Evolutionary conservation across 2,329 filamentous ascomycete species (phyloP), one percentile per base, ranked within the genome.

Genomic region (Drechslera avenae): DNA sequence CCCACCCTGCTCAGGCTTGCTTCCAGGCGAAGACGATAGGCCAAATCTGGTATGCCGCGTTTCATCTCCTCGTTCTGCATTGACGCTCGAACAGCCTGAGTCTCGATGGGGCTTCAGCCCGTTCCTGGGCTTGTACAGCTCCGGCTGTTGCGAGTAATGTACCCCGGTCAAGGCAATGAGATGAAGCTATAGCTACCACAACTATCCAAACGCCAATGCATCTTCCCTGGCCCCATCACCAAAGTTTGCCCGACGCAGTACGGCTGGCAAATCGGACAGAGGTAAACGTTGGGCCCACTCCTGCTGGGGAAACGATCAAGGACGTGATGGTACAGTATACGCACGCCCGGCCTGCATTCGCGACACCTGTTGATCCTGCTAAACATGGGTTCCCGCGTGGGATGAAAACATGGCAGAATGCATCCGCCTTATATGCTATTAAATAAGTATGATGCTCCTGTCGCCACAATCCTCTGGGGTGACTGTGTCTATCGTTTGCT

Each of bases 351-450:
- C 31, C 33, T 17, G 21, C 35, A 40, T 47, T 48, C 39, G 42
- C 34, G 48, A 44, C 52, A 28, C 19, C 34, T 39, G 34, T 45
- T 26, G 39, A 52, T 47, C 32, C 44, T 51, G 39, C 52, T 46
- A 47, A 36, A 39, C 52, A 54, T 40, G 48, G 43, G 34, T 37
- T 32, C 10, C 28, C 28, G 28, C 39, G 41, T 41, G 40, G 30
- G 39, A 40, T n/a, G n/a, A 18, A 21, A 30, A 30, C 26, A 42
- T 43, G 43, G 21, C 18, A 40, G 7, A 28, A 26, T 21, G 16
- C 30, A 10, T 51, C 19, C 31, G 47, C 35, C 10, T 30, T 30
- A 19, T 31, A 30, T 39, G 33, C 31, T 21, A 23, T 32, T 19
- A 6, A 39, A 39, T 52, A 34, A 47, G 44, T 32, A 18, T 39